These are phyloP conservation scores for Fusarium sp. DNA, from an alignment of 2,329 filamentous ascomycete species.

Conservation along the genomic window DNA sequence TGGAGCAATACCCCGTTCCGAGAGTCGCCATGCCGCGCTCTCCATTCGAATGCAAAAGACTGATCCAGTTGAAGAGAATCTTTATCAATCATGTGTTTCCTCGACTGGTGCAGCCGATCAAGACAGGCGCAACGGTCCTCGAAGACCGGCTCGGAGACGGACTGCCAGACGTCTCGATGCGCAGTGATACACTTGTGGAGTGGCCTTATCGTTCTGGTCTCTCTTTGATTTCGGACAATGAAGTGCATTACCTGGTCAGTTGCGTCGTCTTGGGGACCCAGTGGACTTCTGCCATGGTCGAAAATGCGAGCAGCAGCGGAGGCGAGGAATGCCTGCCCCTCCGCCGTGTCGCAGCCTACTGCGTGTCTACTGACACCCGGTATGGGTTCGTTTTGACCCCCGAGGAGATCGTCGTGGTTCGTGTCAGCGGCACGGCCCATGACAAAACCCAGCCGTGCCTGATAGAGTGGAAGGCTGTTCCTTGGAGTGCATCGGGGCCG, in stretches of 20 bases:
- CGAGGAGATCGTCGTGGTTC: neutral
- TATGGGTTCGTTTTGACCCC: neutral
- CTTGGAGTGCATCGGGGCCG: neutral
- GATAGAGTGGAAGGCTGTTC: neutral
- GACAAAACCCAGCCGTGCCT: neutral
- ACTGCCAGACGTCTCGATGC: neutral
- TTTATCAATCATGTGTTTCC: neutral
- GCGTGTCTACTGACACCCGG: neutral
- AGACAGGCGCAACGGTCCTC: neutral
- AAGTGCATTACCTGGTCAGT: neutral
- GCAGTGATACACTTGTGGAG: neutral
- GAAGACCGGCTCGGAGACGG: accelerated
- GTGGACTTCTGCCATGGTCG: neutral
- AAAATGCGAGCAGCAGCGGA: neutral
- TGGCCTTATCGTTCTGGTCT: neutral
- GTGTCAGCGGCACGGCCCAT: neutral
- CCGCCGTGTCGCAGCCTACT: neutral
- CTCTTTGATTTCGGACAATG: neutral
- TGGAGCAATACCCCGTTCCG: neutral
- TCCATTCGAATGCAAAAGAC: neutral
- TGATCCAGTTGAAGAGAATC: neutral
- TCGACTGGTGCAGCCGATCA: neutral
- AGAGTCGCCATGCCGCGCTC: neutral
- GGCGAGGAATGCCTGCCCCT: neutral
- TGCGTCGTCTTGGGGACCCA: neutral